Conservation (phyloP, 345 rosid genomes). For the Gossypium rotundifolium region DNA sequence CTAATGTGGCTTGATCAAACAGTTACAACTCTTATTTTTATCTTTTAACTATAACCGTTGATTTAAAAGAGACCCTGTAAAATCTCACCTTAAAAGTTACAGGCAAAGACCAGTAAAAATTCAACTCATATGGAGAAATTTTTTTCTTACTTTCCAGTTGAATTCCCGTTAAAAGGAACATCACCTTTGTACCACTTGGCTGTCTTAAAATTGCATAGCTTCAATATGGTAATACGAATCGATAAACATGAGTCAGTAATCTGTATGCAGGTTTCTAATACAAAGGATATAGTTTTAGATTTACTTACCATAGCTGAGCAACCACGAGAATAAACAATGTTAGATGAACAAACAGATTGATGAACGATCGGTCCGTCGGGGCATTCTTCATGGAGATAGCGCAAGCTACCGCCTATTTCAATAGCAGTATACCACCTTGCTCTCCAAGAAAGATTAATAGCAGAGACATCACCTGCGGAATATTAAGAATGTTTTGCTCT, state of each 20-base stretch:
- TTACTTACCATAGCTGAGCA: slow-evolving; percentile 34
- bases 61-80: too few species aligned
- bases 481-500: neutral
- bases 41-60: too few species aligned
- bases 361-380: slow-evolving; percentile 41
- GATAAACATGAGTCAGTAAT: slow-evolving; percentile 4
- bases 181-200: slow-evolving; percentile 32
- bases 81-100: too few species aligned
- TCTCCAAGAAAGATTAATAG: slow-evolving; percentile 36
- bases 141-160: slow-evolving; percentile 29
- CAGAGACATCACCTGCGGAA: slow-evolving; percentile 25
- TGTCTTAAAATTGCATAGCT: slow-evolving; percentile 36
- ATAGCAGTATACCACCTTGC: slow-evolving; percentile 44
- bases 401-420: slow-evolving; percentile 38
- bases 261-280: neutral
- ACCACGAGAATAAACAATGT: slow-evolving; percentile 22
- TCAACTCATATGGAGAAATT: neutral
- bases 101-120: neutral
- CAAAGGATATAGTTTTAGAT: neutral
- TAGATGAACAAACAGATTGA: slow-evolving; percentile 31
- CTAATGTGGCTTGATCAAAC: neutral
- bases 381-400: slow-evolving; percentile 50
- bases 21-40: too few species aligned
- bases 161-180: slow-evolving; percentile 9
- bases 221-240: slow-evolving; percentile 10